Percentiles rank a stretch among this genome's conserved stretches.
phyloP scores from a whole-genome alignment of 176 grass and related monocot species.

The Ensete glaucum region DNA sequence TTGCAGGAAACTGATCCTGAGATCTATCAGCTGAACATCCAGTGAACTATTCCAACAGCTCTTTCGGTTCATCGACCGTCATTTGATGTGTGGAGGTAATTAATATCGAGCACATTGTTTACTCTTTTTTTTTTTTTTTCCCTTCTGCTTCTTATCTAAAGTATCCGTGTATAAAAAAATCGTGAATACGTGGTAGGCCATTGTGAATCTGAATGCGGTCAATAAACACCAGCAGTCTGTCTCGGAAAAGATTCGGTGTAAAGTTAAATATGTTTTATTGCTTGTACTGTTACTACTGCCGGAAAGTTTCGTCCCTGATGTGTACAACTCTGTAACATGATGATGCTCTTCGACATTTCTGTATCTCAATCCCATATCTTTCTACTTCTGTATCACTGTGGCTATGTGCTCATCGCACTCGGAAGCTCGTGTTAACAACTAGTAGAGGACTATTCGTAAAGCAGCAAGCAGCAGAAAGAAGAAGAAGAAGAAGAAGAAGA shows the following conservation, averaged over 20 bases:
- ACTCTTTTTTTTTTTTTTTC: background rate
- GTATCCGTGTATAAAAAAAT: background rate
- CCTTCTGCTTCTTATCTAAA: background rate
- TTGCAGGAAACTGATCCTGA: slow-evolving; percentile 78
- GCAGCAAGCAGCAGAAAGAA: too few species aligned
- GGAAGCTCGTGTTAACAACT: too few species aligned
- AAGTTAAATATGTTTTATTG: background rate
- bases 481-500: too few species aligned
- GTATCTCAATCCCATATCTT: too few species aligned
- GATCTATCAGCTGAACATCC: slow-evolving; percentile 45
- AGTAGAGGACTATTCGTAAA: too few species aligned
- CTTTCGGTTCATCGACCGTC: slow-evolving; percentile 30
- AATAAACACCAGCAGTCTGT: too few species aligned
- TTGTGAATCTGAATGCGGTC: background rate
- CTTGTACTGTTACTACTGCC: background rate
- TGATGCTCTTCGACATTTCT: background rate
- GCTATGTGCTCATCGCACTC: too few species aligned
- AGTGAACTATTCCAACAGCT: slow-evolving; percentile 28
- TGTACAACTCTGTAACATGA: too few species aligned
- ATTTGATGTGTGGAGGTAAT: slow-evolving; percentile 17
- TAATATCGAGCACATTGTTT: background rate
- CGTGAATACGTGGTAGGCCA: background rate
- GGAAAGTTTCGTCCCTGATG: too few species aligned
- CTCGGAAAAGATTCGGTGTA: background rate
- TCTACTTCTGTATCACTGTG: too few species aligned